These are phyloP conservation scores for Mycena filopes DNA, from an alignment of 768 basidiomycete genomes.

Conservation along the genomic window DNA sequence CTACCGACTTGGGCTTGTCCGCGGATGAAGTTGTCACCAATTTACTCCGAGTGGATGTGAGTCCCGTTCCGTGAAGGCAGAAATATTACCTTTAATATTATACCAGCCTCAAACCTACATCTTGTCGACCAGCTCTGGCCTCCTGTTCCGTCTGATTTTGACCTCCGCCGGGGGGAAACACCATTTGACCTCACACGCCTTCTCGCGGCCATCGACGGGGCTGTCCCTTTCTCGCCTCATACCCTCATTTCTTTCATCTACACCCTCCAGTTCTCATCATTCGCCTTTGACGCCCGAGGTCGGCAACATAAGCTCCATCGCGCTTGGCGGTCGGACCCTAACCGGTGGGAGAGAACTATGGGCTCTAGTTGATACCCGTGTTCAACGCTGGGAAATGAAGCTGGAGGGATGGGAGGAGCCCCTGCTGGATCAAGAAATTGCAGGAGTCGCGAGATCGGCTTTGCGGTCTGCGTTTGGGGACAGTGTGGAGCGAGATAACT, in stretches of 20 bases:
- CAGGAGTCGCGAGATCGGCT: slow-evolving; percentile 56
- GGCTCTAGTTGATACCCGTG: slow-evolving; percentile 71
- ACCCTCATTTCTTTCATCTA: slow-evolving; percentile 52
- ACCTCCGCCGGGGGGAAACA: slow-evolving; percentile 77
- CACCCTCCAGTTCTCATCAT: slow-evolving; percentile 54
- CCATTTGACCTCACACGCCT: slow-evolving; percentile 66
- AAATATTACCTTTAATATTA: slow-evolving; percentile 15
- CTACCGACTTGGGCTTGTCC: slow-evolving; percentile 59
- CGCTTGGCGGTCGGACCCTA: slow-evolving; percentile 56
- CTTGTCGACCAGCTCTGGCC: slow-evolving; percentile 73
- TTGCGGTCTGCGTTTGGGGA: slow-evolving; percentile 56
- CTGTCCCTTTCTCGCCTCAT: slow-evolving; percentile 56
- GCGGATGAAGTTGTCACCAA: slow-evolving; percentile 72
- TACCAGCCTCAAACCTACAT: slow-evolving; percentile 72
- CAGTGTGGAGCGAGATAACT: slow-evolving; percentile 50
- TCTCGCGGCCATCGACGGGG: slow-evolving; percentile 63
- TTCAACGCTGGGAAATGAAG: slow-evolving; percentile 79
- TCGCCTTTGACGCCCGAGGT: slow-evolving; percentile 52
- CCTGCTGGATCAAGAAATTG: slow-evolving; percentile 65
- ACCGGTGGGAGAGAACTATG: slow-evolving; percentile 67
- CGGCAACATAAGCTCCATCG: slow-evolving; percentile 75
- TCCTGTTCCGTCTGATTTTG: slow-evolving; percentile 70
- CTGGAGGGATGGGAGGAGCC: slow-evolving; percentile 79
- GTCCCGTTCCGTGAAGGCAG: slow-evolving; percentile 35
- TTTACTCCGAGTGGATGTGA: slow-evolving; percentile 72